These are phyloP conservation scores for Theileria equi DNA, from an alignment of 169 alveolate species.

Conservation along the genomic window DNA sequence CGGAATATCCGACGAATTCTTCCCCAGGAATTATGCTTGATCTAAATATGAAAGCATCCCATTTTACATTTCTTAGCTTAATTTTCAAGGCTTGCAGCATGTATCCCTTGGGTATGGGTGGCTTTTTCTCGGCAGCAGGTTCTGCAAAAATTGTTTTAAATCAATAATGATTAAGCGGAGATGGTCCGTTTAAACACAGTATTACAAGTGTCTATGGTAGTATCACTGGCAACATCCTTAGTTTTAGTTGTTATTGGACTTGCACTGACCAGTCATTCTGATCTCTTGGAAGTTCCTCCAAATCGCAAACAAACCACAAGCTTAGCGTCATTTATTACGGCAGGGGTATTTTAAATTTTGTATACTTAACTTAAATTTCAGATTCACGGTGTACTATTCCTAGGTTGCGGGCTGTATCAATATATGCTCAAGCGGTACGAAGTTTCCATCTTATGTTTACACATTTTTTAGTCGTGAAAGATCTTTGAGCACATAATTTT, in stretches of 20 bases:
- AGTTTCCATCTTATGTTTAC: too few relatives aligned
- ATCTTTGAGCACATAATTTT: too few relatives aligned
- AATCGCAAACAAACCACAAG: constrained; percentile 27
- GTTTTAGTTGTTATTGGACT: constrained; percentile 37
- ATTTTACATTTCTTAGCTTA: background rate
- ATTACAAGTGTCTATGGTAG: constrained; percentile 25
- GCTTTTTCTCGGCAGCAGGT: background rate
- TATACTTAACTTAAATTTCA: background rate
- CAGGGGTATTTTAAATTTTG: constrained; percentile 23
- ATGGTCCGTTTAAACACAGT: constrained; percentile 1
- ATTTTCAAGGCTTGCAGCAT: constrained; percentile 9
- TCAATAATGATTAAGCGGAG: background rate
- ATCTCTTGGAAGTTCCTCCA: constrained; percentile 20
- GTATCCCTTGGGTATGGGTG: background rate
- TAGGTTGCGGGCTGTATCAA: constrained; percentile 22
- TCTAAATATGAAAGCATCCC: background rate
- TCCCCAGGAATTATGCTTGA: background rate
- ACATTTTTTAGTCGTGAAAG: too few relatives aligned
- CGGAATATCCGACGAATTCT: too few relatives aligned
- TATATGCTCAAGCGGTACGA: constrained; percentile 27
- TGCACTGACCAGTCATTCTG: constrained; percentile 18
- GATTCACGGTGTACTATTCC: constrained; percentile 18
- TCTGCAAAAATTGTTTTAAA: background rate
- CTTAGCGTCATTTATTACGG: constrained; percentile 56
- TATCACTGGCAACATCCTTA: constrained; percentile 25